A percentile compares a stretch with the other conserved stretches of the same genome.
Conservation (phyloP, 176 grass and related monocot genomes). For the Triticum turgidum region DNA sequence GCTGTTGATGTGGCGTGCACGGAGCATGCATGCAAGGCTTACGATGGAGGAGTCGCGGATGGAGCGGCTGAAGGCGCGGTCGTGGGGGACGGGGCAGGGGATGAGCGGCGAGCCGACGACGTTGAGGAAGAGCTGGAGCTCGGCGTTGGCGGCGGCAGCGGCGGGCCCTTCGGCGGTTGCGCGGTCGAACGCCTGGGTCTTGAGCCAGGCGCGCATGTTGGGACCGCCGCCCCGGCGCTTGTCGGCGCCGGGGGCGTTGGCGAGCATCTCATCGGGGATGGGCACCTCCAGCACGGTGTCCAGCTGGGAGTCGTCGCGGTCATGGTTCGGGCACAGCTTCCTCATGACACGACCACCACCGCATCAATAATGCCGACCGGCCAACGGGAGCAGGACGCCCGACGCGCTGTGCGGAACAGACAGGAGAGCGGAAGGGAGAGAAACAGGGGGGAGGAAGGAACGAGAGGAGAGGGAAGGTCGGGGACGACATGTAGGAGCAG, state of each 20-base stretch:
- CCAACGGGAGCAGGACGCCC: neutral
- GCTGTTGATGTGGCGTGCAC: neutral
- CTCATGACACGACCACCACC: slow-evolving; percentile 51
- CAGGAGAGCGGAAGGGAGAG: slow-evolving; percentile 7
- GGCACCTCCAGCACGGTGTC: slow-evolving; percentile 99
- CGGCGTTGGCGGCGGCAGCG: slow-evolving; percentile 41
- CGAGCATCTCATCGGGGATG: slow-evolving; percentile 91
- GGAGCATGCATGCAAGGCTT: slow-evolving; percentile 8
- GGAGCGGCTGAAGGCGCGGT: slow-evolving; percentile 80
- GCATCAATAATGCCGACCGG: slow-evolving; percentile 30
- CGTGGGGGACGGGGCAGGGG: slow-evolving; percentile 79
- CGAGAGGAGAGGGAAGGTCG: slow-evolving; percentile 13
- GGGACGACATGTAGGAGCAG: slow-evolving; percentile 29
- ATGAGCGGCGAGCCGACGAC: slow-evolving; percentile 92
- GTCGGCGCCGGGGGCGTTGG: slow-evolving; percentile 41
- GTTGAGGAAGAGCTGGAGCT: slow-evolving; percentile 91
- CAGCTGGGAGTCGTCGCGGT: slow-evolving; percentile 71
- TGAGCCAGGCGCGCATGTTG: slow-evolving; percentile 90
- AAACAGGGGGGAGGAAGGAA: neutral
- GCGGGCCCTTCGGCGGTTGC: slow-evolving; percentile 37
- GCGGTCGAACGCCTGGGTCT: slow-evolving; percentile 85
- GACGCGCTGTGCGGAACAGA: neutral
- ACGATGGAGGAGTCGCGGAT: slow-evolving; percentile 90
- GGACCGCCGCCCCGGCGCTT: slow-evolving; percentile 48
- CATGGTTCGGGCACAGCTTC: slow-evolving; percentile 85